phyloP scores from a whole-genome alignment of 2,329 filamentous ascomycete species.

The Talaromyces sp. region DNA sequence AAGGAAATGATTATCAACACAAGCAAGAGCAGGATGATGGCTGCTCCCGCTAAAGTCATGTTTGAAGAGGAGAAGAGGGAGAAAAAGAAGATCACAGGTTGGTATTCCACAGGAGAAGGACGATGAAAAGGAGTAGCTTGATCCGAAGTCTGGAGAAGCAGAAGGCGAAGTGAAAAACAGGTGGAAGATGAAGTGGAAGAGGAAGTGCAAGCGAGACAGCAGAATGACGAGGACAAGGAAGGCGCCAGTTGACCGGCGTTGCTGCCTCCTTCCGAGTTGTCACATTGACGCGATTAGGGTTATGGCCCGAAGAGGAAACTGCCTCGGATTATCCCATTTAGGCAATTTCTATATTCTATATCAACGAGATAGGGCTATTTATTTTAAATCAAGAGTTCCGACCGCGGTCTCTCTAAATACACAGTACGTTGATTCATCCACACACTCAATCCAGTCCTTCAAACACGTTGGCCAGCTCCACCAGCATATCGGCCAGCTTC shows the following conservation, averaged over 20 bases:
- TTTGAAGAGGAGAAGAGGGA: not conserved
- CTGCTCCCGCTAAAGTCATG: not conserved
- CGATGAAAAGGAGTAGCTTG: not conserved
- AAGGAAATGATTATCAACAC: not conserved
- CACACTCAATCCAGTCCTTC: not conserved
- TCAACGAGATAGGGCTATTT: not conserved
- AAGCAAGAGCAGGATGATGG: not conserved
- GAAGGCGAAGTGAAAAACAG: not conserved
- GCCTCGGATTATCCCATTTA: not conserved
- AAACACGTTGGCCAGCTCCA: constrained; percentile 4
- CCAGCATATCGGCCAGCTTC: constrained; percentile 5
- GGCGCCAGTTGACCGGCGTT: not conserved
- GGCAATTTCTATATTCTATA: not conserved
- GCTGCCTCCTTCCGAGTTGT: not conserved
- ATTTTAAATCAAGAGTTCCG: not conserved
- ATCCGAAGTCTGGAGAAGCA: not conserved
- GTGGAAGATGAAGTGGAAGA: not conserved
- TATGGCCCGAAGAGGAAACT: not conserved
- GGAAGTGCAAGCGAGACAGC: not conserved
- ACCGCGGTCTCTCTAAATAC: not conserved
- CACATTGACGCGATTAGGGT: not conserved
- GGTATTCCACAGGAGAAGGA: not conserved
- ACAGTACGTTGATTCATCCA: not conserved
- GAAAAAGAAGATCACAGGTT: not conserved
- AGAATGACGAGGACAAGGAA: not conserved